Evolutionary conservation across 2,329 filamentous ascomycete species (phyloP).

Genomic region (Drechslerella dactyloides): DNA sequence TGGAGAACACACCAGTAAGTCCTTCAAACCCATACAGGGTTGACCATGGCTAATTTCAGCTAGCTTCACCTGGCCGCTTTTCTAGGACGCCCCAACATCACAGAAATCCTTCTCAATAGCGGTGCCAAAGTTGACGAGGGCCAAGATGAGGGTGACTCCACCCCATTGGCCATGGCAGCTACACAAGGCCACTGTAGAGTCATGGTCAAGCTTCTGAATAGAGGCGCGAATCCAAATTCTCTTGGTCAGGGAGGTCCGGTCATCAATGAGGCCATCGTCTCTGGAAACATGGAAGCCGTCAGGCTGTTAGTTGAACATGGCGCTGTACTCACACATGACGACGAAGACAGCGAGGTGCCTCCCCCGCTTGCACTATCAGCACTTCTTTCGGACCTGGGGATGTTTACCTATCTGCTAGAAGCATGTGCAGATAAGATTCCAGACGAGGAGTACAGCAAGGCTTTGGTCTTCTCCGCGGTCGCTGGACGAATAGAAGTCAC

Average conservation of each 20-base stretch:
- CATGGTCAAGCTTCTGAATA: conserved; percentile 59
- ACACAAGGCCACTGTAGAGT: conserved; percentile 58
- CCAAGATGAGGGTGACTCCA: conserved; percentile 56
- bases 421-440: conserved; percentile 59
- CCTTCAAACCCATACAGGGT: background rate
- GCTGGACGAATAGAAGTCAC: conserved; percentile 59
- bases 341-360: conserved; percentile 49
- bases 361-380: conserved; percentile 59
- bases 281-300: conserved; percentile 59
- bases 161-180: conserved; percentile 60
- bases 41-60: no score
- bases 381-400: conserved; percentile 58
- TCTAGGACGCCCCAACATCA: conserved; percentile 57
- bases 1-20: conserved; percentile 58
- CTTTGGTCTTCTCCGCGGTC: conserved; percentile 58
- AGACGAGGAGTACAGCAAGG: conserved; percentile 58
- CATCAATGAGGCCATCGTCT: conserved; percentile 60
- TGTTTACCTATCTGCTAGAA: conserved; percentile 60
- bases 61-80: conserved; percentile 57
- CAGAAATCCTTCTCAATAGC: conserved; percentile 57
- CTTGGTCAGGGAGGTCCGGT: conserved; percentile 56
- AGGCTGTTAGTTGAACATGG: conserved; percentile 59
- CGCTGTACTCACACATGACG: conserved; percentile 57
- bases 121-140: conserved; percentile 58
- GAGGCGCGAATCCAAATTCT: conserved; percentile 59